Evolutionary conservation across 176 grass and related monocot species (phyloP), one percentile per base, ranked within the genome.

Genomic region (Oryza meridionalis): DNA sequence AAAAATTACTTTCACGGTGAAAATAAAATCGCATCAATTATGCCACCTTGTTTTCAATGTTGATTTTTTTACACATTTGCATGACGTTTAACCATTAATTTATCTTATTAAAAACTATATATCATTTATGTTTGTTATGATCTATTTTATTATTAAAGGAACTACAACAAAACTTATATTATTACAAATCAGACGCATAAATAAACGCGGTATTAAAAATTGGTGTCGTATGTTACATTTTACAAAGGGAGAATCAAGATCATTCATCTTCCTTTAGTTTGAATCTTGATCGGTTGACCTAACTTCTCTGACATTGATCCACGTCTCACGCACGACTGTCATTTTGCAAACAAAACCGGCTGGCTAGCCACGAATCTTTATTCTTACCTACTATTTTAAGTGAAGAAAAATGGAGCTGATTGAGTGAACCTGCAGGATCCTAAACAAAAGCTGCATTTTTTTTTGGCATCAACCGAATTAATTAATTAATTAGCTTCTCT

Each of bases 381-480:
- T 4, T 7, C 77, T 16, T 11, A 44, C 4, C 37, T 12, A 24
- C 77, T 43, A 43, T 78, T 67, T 45, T 24, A 55, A 55, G 53
- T 12, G 0, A 69, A 31, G 12, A 15, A 58, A 58, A 58, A n/a
- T 31, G 53, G 19, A 9, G 2, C 9, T 14, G 33, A 11, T 50
- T 65, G 53, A 59, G 67, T 25, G 58, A 49, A 26, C 2, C 49
- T 49, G 46, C 53, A 17, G 32, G 77, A 32, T 42, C 46, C 16
- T 76, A 81, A 75, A 87, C 24, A 81, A 75, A 75, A 11, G 49
- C 15, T n/a, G 22, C 58, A 71, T 73, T 43, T 43, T 40, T 40
- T 43, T 43, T 43, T 2, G 12, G 7, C 49, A 61, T 61, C 55
- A 22, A 22, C 19, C 29, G 29, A 31, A 31, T 31, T 31, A 1